phyloP scores from a whole-genome alignment of 805 yeast genomes.

The Schwanniomyces occidentalis region DNA sequence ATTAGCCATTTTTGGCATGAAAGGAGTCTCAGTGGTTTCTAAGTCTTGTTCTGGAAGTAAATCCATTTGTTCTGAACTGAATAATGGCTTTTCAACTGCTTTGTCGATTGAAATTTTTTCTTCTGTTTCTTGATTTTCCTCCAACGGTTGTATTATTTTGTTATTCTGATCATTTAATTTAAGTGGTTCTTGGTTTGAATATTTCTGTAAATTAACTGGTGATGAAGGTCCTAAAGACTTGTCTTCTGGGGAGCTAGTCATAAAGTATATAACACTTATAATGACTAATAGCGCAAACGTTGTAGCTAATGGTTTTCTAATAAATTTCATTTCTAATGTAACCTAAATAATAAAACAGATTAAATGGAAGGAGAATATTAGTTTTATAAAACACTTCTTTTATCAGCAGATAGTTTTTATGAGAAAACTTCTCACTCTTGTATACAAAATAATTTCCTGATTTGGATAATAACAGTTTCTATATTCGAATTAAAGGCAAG shows the following conservation, averaged over 20 bases:
- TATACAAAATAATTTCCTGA: no score
- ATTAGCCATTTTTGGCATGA: slow-evolving; percentile 95
- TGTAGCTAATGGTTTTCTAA: slow-evolving; percentile 28
- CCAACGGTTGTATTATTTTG: neutral
- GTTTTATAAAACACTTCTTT: no score
- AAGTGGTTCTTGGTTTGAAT: neutral
- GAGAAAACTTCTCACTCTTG: no score
- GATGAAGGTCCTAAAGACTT: slow-evolving; percentile 19
- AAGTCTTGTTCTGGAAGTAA: no score
- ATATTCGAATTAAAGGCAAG: no score
- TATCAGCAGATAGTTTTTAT: no score
- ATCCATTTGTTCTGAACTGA: neutral
- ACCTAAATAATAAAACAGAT: no score
- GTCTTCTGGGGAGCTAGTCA: slow-evolving; percentile 19
- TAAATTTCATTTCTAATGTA: slow-evolving; percentile 18
- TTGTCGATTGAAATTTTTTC: no score
- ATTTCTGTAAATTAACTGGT: slow-evolving; percentile 16
- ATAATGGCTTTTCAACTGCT: no score
- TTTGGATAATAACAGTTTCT: no score
- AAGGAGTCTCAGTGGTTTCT: slow-evolving; percentile 45
- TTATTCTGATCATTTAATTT: neutral
- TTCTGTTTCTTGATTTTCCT: neutral
- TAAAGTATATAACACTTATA: slow-evolving; percentile 27
- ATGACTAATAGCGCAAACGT: slow-evolving; percentile 24
- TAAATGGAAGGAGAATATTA: no score